Evolutionary conservation across 1,139 yeast genomes (phyloP).

Genomic region (Petasospora fabianii): DNA sequence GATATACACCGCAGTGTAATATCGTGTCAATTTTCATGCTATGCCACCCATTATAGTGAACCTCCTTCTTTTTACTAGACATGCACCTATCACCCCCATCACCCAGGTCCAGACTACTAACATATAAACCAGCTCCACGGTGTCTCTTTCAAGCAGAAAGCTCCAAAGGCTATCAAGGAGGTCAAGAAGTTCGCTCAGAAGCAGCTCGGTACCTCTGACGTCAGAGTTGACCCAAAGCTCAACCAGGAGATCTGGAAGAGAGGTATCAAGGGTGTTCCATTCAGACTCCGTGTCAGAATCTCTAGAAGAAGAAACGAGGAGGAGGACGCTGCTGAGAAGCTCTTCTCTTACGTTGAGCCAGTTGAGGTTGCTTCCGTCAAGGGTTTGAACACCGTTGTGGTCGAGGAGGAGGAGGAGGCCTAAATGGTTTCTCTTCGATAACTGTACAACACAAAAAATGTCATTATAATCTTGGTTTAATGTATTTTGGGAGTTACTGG

Average conservation of each 20-base stretch:
- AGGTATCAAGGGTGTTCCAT: slow-evolving; percentile 99
- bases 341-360: slow-evolving; percentile 97
- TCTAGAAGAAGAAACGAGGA: slow-evolving; percentile 99
- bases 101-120: slow-evolving; percentile 34
- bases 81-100: neutral
- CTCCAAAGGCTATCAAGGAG: slow-evolving; percentile 99
- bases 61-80: neutral
- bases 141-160: slow-evolving; percentile 99
- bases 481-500: slow-evolving; percentile 8
- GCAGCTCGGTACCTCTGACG: slow-evolving; percentile 99
- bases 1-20: no score
- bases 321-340: slow-evolving; percentile 98
- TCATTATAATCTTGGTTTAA: slow-evolving; percentile 17
- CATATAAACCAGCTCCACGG: slow-evolving; percentile 73
- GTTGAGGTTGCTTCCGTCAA: slow-evolving; percentile 91
- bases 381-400: slow-evolving; percentile 97
- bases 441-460: slow-evolving; percentile 14
- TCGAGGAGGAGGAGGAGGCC: slow-evolving; percentile 75
- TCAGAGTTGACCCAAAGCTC: slow-evolving; percentile 97
- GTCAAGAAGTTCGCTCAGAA: slow-evolving; percentile 97
- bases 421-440: slow-evolving; percentile 9
- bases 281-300: slow-evolving; percentile 98
- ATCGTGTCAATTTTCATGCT: no score
- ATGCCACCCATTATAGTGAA: no score
- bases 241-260: slow-evolving; percentile 99